Evolutionary conservation across 768 basidiomycete species (phyloP).

Genomic region (Lactarius psammicola): DNA sequence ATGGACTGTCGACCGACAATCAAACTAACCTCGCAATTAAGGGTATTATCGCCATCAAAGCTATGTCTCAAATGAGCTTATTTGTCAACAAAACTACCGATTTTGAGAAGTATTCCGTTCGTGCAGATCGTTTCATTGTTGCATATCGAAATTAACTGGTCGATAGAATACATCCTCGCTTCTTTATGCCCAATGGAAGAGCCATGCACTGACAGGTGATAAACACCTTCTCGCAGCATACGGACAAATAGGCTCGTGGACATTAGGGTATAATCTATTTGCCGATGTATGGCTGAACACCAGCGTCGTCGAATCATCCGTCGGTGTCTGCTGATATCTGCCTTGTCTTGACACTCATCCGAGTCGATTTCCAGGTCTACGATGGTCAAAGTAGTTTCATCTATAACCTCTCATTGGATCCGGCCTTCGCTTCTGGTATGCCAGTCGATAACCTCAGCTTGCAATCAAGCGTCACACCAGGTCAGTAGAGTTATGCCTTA

Average conservation of each 20-base stretch:
- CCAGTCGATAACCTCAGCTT: not conserved
- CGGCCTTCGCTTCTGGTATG: conserved; percentile 9
- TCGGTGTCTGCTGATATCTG: conserved; percentile 3
- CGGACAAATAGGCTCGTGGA: conserved; percentile 44
- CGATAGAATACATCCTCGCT: not conserved
- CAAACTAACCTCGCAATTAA: conserved; percentile 73
- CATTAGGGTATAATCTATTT: conserved; percentile 60
- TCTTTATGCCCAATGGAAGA: conserved; percentile 23
- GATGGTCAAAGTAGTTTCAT: conserved; percentile 11
- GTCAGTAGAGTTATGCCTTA: not conserved
- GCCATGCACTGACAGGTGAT: conserved; percentile 11
- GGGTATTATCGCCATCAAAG: conserved; percentile 63
- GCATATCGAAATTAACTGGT: not conserved
- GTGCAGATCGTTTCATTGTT: conserved; percentile 11
- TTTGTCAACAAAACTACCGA: conserved; percentile 29
- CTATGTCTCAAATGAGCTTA: conserved; percentile 56
- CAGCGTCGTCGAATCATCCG: conserved; percentile 43
- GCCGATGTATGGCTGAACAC: conserved; percentile 57
- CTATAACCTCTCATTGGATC: not conserved
- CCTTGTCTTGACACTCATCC: not conserved
- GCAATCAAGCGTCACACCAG: not conserved
- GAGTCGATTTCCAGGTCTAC: conserved; percentile 11
- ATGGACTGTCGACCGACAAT: conserved; percentile 39
- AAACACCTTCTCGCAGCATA: conserved; percentile 10
- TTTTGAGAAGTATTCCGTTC: conserved; percentile 31